Percentiles rank a stretch among this genome's conserved stretches.
Conservation (phyloP, 805 yeast genomes). For the Ogataea allantospora region DNA sequence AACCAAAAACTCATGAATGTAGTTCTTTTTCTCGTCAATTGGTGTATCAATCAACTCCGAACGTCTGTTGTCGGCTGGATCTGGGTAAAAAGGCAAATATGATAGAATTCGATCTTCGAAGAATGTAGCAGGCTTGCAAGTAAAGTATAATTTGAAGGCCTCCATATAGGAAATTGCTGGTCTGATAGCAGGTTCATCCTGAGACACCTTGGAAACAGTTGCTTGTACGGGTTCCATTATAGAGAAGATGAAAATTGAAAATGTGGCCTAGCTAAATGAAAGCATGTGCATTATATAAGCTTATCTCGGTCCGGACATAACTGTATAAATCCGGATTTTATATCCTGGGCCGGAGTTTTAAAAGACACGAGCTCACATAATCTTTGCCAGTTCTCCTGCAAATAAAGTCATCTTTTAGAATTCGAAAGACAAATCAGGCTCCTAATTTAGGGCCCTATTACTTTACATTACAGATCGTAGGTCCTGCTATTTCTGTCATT, state of each 20-base stretch:
- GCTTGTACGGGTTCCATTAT: background rate
- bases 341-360: no score
- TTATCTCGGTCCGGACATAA: conserved; percentile 1
- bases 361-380: no score
- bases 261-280: background rate
- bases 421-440: no score
- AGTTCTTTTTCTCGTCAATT: conserved; percentile 43
- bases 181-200: background rate
- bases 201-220: background rate
- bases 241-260: background rate
- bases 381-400: no score
- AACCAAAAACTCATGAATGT: conserved; percentile 74
- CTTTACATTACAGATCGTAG: no score
- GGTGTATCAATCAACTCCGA: conserved; percentile 52
- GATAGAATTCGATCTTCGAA: conserved; percentile 48
- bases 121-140: conserved; percentile 21
- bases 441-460: no score
- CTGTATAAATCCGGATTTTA: background rate
- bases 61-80: conserved; percentile 44
- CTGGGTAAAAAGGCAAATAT: conserved; percentile 57
- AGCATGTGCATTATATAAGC: background rate
- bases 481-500: no score
- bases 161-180: conserved; percentile 14
- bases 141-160: conserved; percentile 29
- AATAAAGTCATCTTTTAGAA: no score